Base-by-base conservation (phyloP, 2,329 filamentous ascomycete genomes). In the Arthroderma sp. region DNA sequence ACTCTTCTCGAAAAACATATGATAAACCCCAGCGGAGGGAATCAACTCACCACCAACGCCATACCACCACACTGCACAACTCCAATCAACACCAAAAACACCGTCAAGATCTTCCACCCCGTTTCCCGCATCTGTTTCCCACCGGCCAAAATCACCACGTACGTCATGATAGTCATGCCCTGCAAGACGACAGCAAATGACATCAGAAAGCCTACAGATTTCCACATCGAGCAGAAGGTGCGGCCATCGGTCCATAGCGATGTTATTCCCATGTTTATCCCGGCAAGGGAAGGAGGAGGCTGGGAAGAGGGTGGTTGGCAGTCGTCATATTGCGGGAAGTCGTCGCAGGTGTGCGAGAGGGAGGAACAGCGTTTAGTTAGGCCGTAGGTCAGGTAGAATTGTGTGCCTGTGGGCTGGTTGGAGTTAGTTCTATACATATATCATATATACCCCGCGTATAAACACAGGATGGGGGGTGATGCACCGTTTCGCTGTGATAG, bases 161-260 rank as follows among this genome's bases (percentile, higher is more conserved):
- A 94, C 11, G 80, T 77, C 29, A 94, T 80, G n/a, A 94, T 65
- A 5, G 80, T 80, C 45, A 83, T 85, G 36, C 91, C 74, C 62
- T 94, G 81, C 34, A 91, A 61, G n/a, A 94, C 79, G 33, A 86
- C 77, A 5, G 83, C 76, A 55, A 95, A 84, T 43, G 81, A 84
- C 68, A 94, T 86, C 51, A 94, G 66, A 65, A 95, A 96, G 27
- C 85, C 87, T 32, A 86, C 80, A 28, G 80, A 85, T 47, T 84
- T 77, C 89, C 89, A 98, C 74, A 93, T 83, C 55, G 80, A 83
- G 70, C 91, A 96, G 66, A 96, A 95, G n/a, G 32, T 43, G 31
- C 30, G 38, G 28, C 36, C 33, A 33, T 30, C 27, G 29, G 39
- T 40, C 7, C 10, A 10, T 36, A 11, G 10, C 2, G 33, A 10